Conservation (phyloP, 805 yeast genomes). For the Kuraishia piskuri region DNA sequence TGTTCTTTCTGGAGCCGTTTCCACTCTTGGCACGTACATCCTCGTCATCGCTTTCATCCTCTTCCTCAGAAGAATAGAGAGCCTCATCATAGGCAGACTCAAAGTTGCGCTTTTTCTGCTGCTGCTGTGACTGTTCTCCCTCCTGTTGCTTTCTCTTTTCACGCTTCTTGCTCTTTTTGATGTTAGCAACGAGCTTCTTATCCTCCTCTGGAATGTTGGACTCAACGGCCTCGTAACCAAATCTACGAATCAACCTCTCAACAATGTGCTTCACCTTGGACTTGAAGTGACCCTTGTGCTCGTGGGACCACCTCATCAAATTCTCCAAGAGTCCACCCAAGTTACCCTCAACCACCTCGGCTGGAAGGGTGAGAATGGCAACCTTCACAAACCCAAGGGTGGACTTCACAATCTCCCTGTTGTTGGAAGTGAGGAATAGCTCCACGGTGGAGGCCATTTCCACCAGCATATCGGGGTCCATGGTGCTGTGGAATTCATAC, state of each 20-base stretch:
- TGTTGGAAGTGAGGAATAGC: constrained; percentile 81
- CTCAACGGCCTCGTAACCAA: constrained; percentile 83
- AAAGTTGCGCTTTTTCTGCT: constrained; percentile 24
- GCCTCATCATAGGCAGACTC: constrained; percentile 92
- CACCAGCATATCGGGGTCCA: constrained; percentile 49
- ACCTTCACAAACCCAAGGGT: constrained; percentile 93
- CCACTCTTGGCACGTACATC: constrained; percentile 10
- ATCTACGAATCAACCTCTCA: constrained; percentile 84
- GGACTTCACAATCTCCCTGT: constrained; percentile 88
- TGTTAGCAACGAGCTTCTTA: constrained; percentile 71
- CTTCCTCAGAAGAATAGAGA: constrained; percentile 62
- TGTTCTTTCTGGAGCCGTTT: constrained; percentile 23
- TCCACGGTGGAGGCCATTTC: constrained; percentile 85
- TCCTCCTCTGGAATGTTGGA: constrained; percentile 86
- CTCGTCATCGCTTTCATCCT: constrained; percentile 36
- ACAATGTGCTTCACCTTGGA: constrained; percentile 87
- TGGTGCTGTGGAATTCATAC: constrained; percentile 69
- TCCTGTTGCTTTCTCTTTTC: constrained; percentile 63
- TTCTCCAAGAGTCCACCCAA: constrained; percentile 60
- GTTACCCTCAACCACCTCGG: constrained; percentile 59
- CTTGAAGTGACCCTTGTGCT: constrained; percentile 92
- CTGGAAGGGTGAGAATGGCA: constrained; percentile 75
- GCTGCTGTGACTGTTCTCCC: constrained; percentile 13
- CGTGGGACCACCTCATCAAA: constrained; percentile 88
- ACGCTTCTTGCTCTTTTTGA: constrained; percentile 78